Evolutionary conservation across 2,329 filamentous ascomycete genomes (phyloP).

Genomic region (Scedosporium boydii): DNA sequence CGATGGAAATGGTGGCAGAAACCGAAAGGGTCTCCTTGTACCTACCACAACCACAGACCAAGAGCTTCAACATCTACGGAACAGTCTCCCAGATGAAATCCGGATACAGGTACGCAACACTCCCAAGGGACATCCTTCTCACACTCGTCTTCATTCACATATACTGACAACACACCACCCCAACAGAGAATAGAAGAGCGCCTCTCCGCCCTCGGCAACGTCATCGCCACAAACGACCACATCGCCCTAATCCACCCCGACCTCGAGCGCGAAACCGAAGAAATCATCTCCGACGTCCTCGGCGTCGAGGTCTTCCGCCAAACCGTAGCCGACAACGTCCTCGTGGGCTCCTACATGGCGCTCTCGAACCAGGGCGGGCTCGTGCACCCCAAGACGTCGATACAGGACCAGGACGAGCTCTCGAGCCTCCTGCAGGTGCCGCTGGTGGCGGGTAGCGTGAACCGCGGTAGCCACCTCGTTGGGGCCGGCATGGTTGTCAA

Average conservation of each 20-base stretch:
- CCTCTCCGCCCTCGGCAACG: slow-evolving; percentile 89
- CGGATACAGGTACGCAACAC: slow-evolving; percentile 57
- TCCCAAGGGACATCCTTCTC: no score
- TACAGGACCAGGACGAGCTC: slow-evolving; percentile 97
- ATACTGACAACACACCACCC: neutral
- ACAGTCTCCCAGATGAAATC: slow-evolving; percentile 82
- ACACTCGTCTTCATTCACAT: no score
- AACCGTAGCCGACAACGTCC: slow-evolving; percentile 93
- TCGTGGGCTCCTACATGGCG: slow-evolving; percentile 94
- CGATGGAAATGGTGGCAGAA: slow-evolving; percentile 39
- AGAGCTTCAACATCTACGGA: slow-evolving; percentile 93
- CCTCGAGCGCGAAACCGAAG: slow-evolving; percentile 93
- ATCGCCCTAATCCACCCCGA: slow-evolving; percentile 95
- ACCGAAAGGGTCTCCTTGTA: slow-evolving; percentile 92
- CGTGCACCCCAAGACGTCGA: slow-evolving; percentile 92
- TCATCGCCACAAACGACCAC: slow-evolving; percentile 94
- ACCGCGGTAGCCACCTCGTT: slow-evolving; percentile 88
- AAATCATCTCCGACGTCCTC: slow-evolving; percentile 92
- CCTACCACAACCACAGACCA: slow-evolving; percentile 95
- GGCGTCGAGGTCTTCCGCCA: slow-evolving; percentile 87
- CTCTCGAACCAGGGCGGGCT: slow-evolving; percentile 93
- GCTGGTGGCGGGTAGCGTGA: slow-evolving; percentile 87
- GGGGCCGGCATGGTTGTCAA: slow-evolving; percentile 95
- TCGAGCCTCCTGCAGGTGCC: slow-evolving; percentile 89
- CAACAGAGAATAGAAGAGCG: slow-evolving; percentile 79